A percentile compares a stretch with the other conserved stretches of the same genome.
phyloP scores from a whole-genome alignment of 2,329 filamentous ascomycete species.

The Trichoderma koningii region DNA sequence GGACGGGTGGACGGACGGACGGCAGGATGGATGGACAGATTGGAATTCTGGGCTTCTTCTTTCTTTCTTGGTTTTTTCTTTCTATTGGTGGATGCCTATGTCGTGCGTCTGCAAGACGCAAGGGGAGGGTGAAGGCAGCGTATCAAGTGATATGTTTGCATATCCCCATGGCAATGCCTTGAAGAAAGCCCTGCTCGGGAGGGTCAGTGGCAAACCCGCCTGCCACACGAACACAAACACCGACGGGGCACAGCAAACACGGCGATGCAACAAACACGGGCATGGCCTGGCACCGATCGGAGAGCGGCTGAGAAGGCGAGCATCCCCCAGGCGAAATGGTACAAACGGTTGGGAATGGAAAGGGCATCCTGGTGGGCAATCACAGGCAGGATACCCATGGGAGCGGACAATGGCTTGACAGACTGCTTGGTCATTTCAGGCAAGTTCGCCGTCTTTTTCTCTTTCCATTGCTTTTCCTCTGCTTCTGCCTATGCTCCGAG shows the following conservation, averaged over 20 bases:
- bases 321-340: conserved; percentile 1
- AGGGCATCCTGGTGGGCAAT: conserved; percentile 7
- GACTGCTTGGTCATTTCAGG: not conserved
- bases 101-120: not conserved
- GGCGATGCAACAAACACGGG: not conserved
- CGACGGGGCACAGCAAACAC: not conserved
- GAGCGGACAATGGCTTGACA: conserved; percentile 11
- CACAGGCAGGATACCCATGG: not conserved
- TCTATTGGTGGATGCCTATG: conserved; percentile 2
- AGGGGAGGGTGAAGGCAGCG: not conserved
- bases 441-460: not conserved
- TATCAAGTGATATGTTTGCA: conserved; percentile 16
- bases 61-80: not conserved
- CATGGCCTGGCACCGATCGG: not conserved
- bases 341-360: conserved; percentile 10
- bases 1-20: not conserved
- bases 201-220: not conserved
- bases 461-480: not conserved
- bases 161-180: not conserved
- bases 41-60: not conserved
- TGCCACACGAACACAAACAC: conserved; percentile 16
- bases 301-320: not conserved
- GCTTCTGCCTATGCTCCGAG: not conserved
- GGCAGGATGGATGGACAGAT: not conserved
- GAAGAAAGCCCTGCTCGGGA: not conserved